Conservation (phyloP, 495 filamentous ascomycete genomes). For the Daldinia decipiens region DNA sequence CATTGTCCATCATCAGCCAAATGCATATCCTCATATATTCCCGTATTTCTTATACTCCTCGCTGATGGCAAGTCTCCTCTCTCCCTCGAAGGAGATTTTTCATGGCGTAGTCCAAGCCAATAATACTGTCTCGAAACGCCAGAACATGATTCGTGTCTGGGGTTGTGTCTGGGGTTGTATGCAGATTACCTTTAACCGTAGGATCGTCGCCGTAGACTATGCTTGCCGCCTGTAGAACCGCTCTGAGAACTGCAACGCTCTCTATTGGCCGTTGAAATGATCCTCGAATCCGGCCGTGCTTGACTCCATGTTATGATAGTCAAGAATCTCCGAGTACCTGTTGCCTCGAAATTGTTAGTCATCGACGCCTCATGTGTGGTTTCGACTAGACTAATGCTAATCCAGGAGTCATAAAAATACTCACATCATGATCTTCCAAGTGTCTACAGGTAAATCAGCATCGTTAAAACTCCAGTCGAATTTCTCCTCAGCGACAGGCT, state of each 20-base stretch:
- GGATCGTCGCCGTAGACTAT: conserved; percentile 41
- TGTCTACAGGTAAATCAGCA: conserved; percentile 95
- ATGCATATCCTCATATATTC: conserved; percentile 42
- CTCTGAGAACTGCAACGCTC: conserved; percentile 27
- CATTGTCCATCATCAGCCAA: conserved; percentile 24
- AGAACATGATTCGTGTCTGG: conserved; percentile 40
- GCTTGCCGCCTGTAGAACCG: conserved; percentile 33
- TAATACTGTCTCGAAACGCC: conserved; percentile 48
- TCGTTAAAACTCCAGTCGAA: conserved; percentile 99
- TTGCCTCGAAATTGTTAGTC: conserved; percentile 44
- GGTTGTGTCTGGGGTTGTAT: conserved; percentile 34
- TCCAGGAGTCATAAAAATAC: conserved; percentile 39
- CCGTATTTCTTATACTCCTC: conserved; percentile 31
- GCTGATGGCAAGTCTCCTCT: conserved; percentile 23
- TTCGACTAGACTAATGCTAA: conserved; percentile 34
- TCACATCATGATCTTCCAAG: conserved; percentile 99
- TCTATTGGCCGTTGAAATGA: conserved; percentile 55
- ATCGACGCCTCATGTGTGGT: conserved; percentile 13
- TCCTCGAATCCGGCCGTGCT: conserved; percentile 49
- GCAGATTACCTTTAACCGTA: conserved; percentile 32
- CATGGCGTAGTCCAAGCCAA: conserved; percentile 37
- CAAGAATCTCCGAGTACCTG: conserved; percentile 99
- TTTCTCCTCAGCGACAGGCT: conserved; percentile 95
- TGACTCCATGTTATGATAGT: conserved; percentile 95
- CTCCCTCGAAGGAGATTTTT: conserved; percentile 29